Evolutionary conservation across 2,329 filamentous ascomycete genomes (phyloP).

Genomic region (Chalaropsis thielavioides): DNA sequence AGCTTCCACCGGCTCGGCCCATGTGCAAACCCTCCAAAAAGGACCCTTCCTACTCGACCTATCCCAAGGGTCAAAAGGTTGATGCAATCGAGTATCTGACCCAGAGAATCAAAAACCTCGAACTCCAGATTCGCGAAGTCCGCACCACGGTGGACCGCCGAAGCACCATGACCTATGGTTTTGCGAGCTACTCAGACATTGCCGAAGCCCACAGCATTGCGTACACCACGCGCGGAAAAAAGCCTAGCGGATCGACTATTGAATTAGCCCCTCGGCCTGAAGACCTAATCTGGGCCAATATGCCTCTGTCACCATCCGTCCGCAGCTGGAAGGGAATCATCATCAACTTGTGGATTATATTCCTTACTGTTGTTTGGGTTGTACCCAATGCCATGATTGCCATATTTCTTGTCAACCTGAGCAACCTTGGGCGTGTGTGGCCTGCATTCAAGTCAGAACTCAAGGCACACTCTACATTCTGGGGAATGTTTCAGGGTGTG

Average conservation of each 20-base stretch:
- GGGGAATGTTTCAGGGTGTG: conserved; percentile 87
- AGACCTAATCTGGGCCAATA: conserved; percentile 93
- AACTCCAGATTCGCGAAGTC: conserved; percentile 71
- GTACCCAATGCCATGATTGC: conserved; percentile 89
- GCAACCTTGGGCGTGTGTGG: conserved; percentile 71
- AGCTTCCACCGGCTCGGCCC: conserved; percentile 62
- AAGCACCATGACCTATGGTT: conserved; percentile 80
- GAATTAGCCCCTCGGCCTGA: conserved; percentile 70
- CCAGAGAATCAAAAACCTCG: conserved; percentile 66
- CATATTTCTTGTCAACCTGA: conserved; percentile 77
- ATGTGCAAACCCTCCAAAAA: conserved; percentile 67
- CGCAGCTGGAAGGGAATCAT: conserved; percentile 59
- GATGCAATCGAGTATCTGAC: conserved; percentile 93
- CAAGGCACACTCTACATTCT: conserved; percentile 47
- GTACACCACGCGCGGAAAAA: conserved; percentile 65
- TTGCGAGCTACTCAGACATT: conserved; percentile 84
- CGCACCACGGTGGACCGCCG: conserved; percentile 71
- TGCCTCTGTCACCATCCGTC: conserved; percentile 54
- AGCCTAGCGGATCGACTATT: conserved; percentile 63
- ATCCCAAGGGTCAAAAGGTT: conserved; percentile 57
- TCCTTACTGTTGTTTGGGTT: conserved; percentile 75
- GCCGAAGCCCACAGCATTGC: conserved; percentile 78
- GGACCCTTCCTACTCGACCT: conserved; percentile 51
- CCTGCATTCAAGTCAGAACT: conserved; percentile 53
- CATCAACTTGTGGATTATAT: conserved; percentile 69